Base-by-base conservation (phyloP, 495 filamentous ascomycete genomes). In the Aspergillus cavernicola region DNA sequence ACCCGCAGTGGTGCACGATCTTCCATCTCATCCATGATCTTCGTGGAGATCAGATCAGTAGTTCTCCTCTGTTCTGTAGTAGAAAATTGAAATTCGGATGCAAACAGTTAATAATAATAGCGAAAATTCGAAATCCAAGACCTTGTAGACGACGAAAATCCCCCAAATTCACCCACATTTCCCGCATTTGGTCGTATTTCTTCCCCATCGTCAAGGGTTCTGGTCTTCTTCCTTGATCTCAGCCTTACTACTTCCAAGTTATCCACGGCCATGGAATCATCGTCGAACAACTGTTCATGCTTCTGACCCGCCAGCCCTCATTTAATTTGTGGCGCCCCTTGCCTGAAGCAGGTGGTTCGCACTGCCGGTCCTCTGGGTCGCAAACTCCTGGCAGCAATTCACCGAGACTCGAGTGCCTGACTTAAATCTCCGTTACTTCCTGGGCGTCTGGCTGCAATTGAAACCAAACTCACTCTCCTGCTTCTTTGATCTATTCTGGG, bases 271-370 rank as follows among this genome's bases (percentile, higher is more conserved):
- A 47, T 47, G 31, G 7, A 23, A 26, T 36, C 44, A 33, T 47
- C 31, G 12, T 20, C 19, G 8, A 45, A 45, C 28, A 32, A 7
- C 31, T 32, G n/a, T 3, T n/a, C 8, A 33, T n/a, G 11, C 3
- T 33, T 26, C 12, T 24, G 13, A 24, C 11, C 9, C 9, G 16
- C 12, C 22, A 1, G 10, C 22, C 15, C 31, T 44, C 38, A 44
- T 52, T 33, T 52, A 32, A 33, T 46, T 32, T 46, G 42, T 16
- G 22, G 41, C 32, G 46, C 46, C 53, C 53, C 53, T 51, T 56
- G 47, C 53, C 18, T 56, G 16, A n/a, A 39, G 38, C 45, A 56
- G 52, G 52, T 55, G 44, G 52, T 55, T 52, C 50, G 50, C 50
- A 45, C 49, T 37, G 50, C 50, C 37, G 29, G 28, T 37, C 23